These are phyloP conservation scores for Trichoderma koningiopsis DNA, from an alignment of 2,329 filamentous ascomycete species.

Conservation along the genomic window DNA sequence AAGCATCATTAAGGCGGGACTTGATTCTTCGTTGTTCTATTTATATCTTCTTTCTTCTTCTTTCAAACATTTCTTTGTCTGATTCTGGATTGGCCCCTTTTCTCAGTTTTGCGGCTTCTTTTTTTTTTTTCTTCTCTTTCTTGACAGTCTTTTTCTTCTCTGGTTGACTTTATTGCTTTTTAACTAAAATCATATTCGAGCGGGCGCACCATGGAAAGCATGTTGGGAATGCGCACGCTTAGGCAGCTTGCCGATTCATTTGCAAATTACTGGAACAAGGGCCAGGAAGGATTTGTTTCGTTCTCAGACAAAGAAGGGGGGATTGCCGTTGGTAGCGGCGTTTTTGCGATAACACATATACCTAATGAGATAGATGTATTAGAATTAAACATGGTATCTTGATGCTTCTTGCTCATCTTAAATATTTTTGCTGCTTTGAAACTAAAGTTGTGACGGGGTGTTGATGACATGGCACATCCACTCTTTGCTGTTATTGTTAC, in stretches of 20 bases:
- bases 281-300: neutral
- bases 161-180: slow-evolving; percentile 9
- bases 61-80: slow-evolving; percentile 9
- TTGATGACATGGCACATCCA: neutral
- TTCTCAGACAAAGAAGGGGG: neutral
- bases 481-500: neutral
- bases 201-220: slow-evolving; percentile 18
- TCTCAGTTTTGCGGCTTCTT: neutral
- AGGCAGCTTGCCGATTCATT: neutral
- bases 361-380: slow-evolving; percentile 25
- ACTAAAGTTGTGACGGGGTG: neutral
- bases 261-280: slow-evolving; percentile 1
- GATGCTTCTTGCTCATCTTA: neutral
- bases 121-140: slow-evolving; percentile 2
- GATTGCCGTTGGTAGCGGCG: neutral
- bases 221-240: slow-evolving; percentile 11
- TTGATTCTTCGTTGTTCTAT: slow-evolving; percentile 8
- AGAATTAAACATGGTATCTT: slow-evolving; percentile 9
- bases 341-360: slow-evolving; percentile 18
- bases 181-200: neutral
- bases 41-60: neutral
- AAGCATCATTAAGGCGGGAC: slow-evolving; percentile 9
- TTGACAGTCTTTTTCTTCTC: neutral
- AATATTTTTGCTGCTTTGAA: neutral
- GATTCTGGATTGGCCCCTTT: slow-evolving; percentile 1